phyloP scores from a whole-genome alignment of 495 filamentous ascomycete genomes.

The Aspergillus hancockii region DNA sequence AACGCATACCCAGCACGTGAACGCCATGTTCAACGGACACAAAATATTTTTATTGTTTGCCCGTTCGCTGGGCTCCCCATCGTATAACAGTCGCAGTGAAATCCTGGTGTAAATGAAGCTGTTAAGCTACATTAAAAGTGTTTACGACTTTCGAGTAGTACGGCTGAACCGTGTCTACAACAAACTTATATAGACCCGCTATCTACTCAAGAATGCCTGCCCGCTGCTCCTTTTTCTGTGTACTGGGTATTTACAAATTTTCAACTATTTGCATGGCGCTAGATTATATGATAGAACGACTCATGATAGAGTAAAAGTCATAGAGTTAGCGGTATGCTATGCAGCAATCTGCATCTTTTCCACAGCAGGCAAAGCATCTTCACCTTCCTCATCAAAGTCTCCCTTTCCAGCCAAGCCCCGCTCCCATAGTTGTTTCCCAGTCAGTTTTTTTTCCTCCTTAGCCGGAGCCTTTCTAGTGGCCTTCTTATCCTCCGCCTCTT shows the following conservation, averaged over 20 bases:
- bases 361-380: conserved; percentile 56
- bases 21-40: background rate
- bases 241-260: background rate
- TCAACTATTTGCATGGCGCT: background rate
- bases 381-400: conserved; percentile 70
- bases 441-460: conserved; percentile 65
- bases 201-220: background rate
- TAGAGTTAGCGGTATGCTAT: conserved; percentile 25
- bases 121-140: background rate
- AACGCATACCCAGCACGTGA: background rate
- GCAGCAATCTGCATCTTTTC: conserved; percentile 69
- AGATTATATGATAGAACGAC: background rate
- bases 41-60: background rate
- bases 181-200: background rate
- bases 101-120: background rate
- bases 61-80: background rate
- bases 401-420: conserved; percentile 71
- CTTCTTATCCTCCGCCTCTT: conserved; percentile 75
- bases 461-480: conserved; percentile 55
- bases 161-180: background rate
- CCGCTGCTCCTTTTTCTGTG: background rate
- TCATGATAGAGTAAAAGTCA: conserved; percentile 5
- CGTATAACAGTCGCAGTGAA: background rate
- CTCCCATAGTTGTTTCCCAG: conserved; percentile 84
- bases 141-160: background rate